Conservation (phyloP, 495 filamentous ascomycete genomes). For the Aspergillus avenaceus region DNA sequence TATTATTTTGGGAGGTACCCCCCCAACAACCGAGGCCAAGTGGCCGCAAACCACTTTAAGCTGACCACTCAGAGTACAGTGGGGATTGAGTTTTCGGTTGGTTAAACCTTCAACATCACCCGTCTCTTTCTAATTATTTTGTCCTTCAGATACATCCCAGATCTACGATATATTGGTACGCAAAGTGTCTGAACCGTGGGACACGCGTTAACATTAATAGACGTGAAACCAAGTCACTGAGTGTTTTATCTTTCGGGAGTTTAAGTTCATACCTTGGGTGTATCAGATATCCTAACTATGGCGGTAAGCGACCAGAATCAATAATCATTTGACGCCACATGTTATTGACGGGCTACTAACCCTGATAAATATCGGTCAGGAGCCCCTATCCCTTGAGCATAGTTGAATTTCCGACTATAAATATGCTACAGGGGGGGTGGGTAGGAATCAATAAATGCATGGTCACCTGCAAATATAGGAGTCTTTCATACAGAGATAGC, state of each 20-base stretch:
- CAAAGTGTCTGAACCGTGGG: background rate
- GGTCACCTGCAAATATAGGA: background rate
- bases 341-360: background rate
- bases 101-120: conserved; percentile 4
- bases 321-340: background rate
- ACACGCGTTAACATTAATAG: background rate
- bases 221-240: background rate
- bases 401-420: too few relatives aligned
- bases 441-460: background rate
- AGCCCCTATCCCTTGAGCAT: background rate
- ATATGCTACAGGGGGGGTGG: too few relatives aligned
- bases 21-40: background rate
- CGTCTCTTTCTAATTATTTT: background rate
- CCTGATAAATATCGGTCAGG: background rate
- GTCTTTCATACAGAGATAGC: background rate
- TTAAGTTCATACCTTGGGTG: background rate
- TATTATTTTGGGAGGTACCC: background rate
- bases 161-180: background rate
- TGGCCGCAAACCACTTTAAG: background rate
- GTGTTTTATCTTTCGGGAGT: background rate
- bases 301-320: too few relatives aligned
- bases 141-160: background rate
- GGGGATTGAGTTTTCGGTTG: conserved; percentile 1
- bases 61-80: background rate
- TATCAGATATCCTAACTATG: background rate